Evolutionary conservation across 768 basidiomycete genomes (phyloP), one percentile per base, ranked within the genome.

Genomic region (Psilocybe subaeruginosa): DNA sequence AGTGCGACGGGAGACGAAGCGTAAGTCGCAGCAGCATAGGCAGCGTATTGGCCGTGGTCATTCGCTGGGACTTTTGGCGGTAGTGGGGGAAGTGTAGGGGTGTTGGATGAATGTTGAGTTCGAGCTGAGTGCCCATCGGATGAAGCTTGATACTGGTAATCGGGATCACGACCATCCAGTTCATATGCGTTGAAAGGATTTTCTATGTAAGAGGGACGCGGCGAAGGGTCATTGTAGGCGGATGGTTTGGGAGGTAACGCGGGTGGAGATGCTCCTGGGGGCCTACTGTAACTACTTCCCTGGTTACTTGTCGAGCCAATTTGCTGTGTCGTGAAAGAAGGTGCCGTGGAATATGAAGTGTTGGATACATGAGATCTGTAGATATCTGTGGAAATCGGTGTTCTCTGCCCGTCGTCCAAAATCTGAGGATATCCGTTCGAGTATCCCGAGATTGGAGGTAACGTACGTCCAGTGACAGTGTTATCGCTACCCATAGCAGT

Each of bases 221-320:
- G n/a, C 51, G 61, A 35, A 16, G 62, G 52, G 23, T 67, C 68
- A 9, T 54, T 58, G 50, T 68, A 70, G 2, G 62, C 60, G 30
- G 71, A 62, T 29, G 69, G 69, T 57, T 68, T 70, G 9, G 72
- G 73, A 11, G 73, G 74, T 31, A 71, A 59, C 8, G 69, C 64
- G 31, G 72, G 73, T 6, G 72, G 71, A 31, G 65, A 62, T 17
- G 72, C 66, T 19, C 76, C 76, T 43, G 77, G 65, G 50, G 76
- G 75, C 30, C 72, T 69, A 56, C 69, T 68, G 17, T 70, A 62
- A 14, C 64, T 63, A 33, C 58, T 59, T 59, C 61, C 58, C 58
- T 69, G 41, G 53, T 64, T 47, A 66, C 53, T 58, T 56, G 61
- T 51, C 58, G 58, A 56, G 19, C 45, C 31, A 60, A 69, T 23